Evolutionary conservation across 2,329 filamentous ascomycete genomes (phyloP), one percentile per base, ranked within the genome.

Genomic region (Pseudofabraea citricarpa): DNA sequence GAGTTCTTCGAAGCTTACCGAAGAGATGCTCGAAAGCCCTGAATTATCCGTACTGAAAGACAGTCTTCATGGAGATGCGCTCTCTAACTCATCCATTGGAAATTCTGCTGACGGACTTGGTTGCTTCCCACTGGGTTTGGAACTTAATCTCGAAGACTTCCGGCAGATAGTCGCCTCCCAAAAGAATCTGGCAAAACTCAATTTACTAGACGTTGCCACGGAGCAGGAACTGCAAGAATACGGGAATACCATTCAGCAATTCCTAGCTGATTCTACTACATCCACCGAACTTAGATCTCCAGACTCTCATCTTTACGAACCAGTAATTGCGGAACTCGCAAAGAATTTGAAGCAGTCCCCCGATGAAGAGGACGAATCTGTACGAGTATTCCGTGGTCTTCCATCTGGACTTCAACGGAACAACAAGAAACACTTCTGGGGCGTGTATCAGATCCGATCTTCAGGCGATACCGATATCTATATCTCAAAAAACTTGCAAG

Each of bases 61-160:
- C 21, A 23, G 39, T 15, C 8, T 36, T 12, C 20, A n/a, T 5
- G 31, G 26, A 29, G 40, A 62, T 47, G 64, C 65, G 8, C 52
- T 68, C 19, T 69, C 65, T 2, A 53, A 61, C 12, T 67, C 68
- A 2, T 53, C 58, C 37, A 48, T 52, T 6, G 67, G 67, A 2
- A 46, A 58, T n/a, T 59, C 62, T 10, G 68, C 64, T 43, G 64
- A 61, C 26, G 49, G 57, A 12, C 56, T 71, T 22, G 70, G 70
- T 15, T 73, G 71, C 45, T 73, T 72, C 43, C 70, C 70, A 18
- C 51, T 74, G 1, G 70, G 71, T 2, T 63, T 69, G 3, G 64
- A 71, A 26, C 58, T 64, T 5, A 58, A 66, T 1, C 46, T 58
- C 10, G 55, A 64, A 23, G 63, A 67, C 5, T 74, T 73, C 43